Base-by-base conservation (phyloP, 805 yeast genomes). In the Kazachstania kunashirensis region DNA sequence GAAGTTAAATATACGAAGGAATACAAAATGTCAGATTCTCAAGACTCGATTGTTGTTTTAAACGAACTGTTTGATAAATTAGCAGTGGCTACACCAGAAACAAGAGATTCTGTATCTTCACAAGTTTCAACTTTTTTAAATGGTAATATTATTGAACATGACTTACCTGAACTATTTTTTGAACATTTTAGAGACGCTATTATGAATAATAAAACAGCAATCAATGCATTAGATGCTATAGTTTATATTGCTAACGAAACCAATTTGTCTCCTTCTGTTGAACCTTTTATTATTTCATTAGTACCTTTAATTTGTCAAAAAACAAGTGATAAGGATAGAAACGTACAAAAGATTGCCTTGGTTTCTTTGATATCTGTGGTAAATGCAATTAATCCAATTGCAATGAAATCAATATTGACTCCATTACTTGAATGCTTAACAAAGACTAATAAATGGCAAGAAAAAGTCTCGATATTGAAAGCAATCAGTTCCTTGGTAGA, bases 61-160 rank as follows among this genome's bases (percentile, higher is more conserved):
- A 70, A 79, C 63, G 95, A 89, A 71, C 79, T 89, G 62, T 83
- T 89, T 70, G 72, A 79, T 69, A 85, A 85, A 73, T 76, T 89
- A 59, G 68, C 85, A 59, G 82, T 89, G 63, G 94, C 96, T 56
- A 58, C 80, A 51, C 65, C 79, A 41, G 95, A 84, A 59, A 80
- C 77, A 61, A 77, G 85, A 64, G 78, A 75, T 45, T 77, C 73
- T 61, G 86, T 92, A 62, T 89, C 95, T 58, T 64, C 81, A 55
- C 83, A 83, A 62, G 82, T 89, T 57, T 77, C 96, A 47, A 75
- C 92, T 43, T 86, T 89, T 73, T 75, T 89, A 67, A 88, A 88
- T 70, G 92, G 95, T 51, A 84, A 89, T 59, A 85, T 86, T 68
- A 86, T 86, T 65, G 97, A 89, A 72, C 96, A 89, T 68, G 96